A percentile compares a stretch with the other conserved stretches of the same genome.
Evolutionary conservation across 257 asterid genomes (phyloP).

Genomic region (Forsythia suspensa): DNA sequence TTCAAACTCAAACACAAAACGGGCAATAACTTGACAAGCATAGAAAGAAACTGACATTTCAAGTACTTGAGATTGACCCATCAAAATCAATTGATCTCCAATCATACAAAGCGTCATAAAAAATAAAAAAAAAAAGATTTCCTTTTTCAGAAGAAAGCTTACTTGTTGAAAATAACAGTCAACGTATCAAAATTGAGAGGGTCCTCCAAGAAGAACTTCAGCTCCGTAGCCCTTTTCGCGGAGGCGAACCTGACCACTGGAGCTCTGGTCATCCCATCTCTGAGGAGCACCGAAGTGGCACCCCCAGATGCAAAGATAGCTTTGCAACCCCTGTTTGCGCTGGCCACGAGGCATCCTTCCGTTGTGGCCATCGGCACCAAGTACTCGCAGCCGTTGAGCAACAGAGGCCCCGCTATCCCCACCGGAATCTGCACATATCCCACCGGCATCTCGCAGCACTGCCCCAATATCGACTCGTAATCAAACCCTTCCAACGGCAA

Average conservation of each 20-base stretch:
- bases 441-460: slow-evolving; percentile 96
- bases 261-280: slow-evolving; percentile 95
- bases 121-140: neutral
- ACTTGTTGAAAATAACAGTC: slow-evolving; percentile 75
- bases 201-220: slow-evolving; percentile 87
- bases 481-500: slow-evolving; percentile 83
- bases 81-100: neutral
- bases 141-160: slow-evolving; percentile 11
- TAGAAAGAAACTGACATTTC: too few species aligned
- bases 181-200: slow-evolving; percentile 75
- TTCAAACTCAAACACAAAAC: too few species aligned
- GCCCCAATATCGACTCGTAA: slow-evolving; percentile 78
- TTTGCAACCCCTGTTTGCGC: slow-evolving; percentile 93
- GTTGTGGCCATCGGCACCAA: slow-evolving; percentile 94
- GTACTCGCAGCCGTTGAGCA: slow-evolving; percentile 72
- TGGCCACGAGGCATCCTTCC: slow-evolving; percentile 94
- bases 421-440: slow-evolving; percentile 93
- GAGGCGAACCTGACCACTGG: slow-evolving; percentile 86
- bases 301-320: slow-evolving; percentile 82
- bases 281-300: slow-evolving; percentile 66
- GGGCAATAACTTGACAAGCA: too few species aligned
- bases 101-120: neutral
- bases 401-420: slow-evolving; percentile 83
- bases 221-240: slow-evolving; percentile 74
- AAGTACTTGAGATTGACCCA: too few species aligned